Evolutionary conservation across 2,329 filamentous ascomycete species (phyloP).

Genomic region (Arthrobotrys megalospora): DNA sequence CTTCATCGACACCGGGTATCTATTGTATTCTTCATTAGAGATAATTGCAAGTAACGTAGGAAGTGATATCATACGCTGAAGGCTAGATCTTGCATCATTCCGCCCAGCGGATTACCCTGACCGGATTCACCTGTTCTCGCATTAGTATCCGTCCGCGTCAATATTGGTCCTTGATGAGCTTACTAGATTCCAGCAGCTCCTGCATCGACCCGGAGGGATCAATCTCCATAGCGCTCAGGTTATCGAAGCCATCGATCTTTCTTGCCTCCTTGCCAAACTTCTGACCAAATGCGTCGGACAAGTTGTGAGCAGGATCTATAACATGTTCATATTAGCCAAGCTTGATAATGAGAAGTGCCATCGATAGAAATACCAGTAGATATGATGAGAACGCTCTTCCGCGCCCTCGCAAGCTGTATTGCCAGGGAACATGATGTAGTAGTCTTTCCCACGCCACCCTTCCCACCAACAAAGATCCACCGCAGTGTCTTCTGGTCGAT

Average conservation of each 20-base stretch:
- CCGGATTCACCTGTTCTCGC: constrained; percentile 59
- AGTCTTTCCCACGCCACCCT: constrained; percentile 98
- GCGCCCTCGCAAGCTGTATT: constrained; percentile 94
- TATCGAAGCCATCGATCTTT: constrained; percentile 90
- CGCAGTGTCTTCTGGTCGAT: constrained; percentile 94
- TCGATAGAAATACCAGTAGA: constrained; percentile 75
- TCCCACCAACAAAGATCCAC: constrained; percentile 99
- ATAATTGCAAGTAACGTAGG: not conserved
- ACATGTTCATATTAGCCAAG: constrained; percentile 9
- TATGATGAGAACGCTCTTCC: constrained; percentile 96
- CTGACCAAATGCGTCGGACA: constrained; percentile 97
- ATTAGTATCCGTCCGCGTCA: constrained; percentile 10
- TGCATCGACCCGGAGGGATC: constrained; percentile 98
- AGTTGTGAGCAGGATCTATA: constrained; percentile 88
- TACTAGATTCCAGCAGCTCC: constrained; percentile 78
- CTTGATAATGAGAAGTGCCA: not conserved
- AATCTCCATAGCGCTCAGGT: constrained; percentile 98
- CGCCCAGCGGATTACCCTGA: constrained; percentile 75
- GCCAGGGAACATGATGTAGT: constrained; percentile 99
- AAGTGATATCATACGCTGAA: constrained; percentile 79
- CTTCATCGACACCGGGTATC: constrained; percentile 99
- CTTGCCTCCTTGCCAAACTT: constrained; percentile 99
- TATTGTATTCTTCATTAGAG: constrained; percentile 67
- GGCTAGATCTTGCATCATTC: constrained; percentile 98
- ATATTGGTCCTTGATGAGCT: not conserved